Percentiles rank a stretch among this genome's conserved stretches.
Conservation (phyloP, 2,329 filamentous ascomycete genomes). For the Rhynchosporium graminicola region DNA sequence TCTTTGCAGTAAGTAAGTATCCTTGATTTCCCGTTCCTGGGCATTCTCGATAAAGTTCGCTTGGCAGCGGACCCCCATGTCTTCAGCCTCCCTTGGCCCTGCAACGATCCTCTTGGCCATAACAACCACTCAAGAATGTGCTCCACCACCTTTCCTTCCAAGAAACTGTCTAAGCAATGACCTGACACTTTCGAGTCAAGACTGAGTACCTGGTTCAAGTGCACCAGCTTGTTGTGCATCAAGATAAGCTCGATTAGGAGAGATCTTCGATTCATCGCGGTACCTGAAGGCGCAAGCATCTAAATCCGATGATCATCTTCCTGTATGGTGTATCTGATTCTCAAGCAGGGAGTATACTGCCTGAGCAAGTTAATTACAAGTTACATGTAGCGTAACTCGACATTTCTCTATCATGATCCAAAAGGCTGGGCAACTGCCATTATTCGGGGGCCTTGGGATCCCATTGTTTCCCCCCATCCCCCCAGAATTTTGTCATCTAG, state of each 20-base stretch:
- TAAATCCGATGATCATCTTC: constrained; percentile 15
- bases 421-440: constrained; percentile 16
- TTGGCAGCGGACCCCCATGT: constrained; percentile 12
- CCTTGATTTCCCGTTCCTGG: neutral
- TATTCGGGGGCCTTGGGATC: neutral
- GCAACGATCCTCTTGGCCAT: constrained; percentile 24
- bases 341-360: constrained; percentile 15
- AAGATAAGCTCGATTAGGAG: constrained; percentile 23
- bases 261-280: constrained; percentile 20
- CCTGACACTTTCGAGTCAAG: constrained; percentile 12
- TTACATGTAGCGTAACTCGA: constrained; percentile 14
- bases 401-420: neutral
- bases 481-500: constrained; percentile 12
- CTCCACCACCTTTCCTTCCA: constrained; percentile 5
- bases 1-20: neutral
- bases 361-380: constrained; percentile 10
- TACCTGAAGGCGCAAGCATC: constrained; percentile 19
- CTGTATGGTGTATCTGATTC: constrained; percentile 3
- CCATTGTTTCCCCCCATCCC: constrained; percentile 7
- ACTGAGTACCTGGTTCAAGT: neutral
- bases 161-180: constrained; percentile 7
- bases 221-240: constrained; percentile 19
- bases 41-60: constrained; percentile 16
- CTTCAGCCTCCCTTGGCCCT: constrained; percentile 23
- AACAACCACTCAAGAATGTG: constrained; percentile 11